Evolutionary conservation across 306 rosid species (phyloP).

Genomic region (Ochetophila trinervis): DNA sequence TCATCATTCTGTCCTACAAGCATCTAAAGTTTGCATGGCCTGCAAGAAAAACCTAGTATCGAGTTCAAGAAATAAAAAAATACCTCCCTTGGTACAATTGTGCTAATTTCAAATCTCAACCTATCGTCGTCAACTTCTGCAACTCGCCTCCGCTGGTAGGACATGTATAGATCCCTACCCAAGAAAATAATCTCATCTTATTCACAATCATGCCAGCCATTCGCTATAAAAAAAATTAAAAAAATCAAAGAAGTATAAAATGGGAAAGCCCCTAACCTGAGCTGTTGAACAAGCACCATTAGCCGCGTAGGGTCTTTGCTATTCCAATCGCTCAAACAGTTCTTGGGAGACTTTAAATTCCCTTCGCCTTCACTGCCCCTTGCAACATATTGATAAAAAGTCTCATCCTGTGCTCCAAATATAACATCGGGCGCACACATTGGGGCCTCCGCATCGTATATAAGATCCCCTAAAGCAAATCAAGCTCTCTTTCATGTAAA

Average conservation of each 20-base stretch:
- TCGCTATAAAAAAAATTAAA: slow-evolving; percentile 1
- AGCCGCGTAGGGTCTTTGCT: slow-evolving; percentile 69
- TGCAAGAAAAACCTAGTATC: not conserved
- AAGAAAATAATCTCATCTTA: slow-evolving; percentile 15
- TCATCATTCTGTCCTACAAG: not conserved
- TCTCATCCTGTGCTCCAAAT: slow-evolving; percentile 76
- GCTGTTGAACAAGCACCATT: slow-evolving; percentile 56
- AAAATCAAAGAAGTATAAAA: not conserved
- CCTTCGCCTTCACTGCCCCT: slow-evolving; percentile 31
- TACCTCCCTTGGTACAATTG: slow-evolving; percentile 85
- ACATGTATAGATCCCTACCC: slow-evolving; percentile 64
- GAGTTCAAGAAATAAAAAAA: not conserved
- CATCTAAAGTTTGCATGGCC: not conserved
- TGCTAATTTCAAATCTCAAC: slow-evolving; percentile 82
- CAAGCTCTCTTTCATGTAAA: slow-evolving; percentile 9
- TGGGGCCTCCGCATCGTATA: slow-evolving; percentile 62
- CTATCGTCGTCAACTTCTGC: slow-evolving; percentile 83
- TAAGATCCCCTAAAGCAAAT: slow-evolving; percentile 61
- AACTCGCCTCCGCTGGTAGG: slow-evolving; percentile 61
- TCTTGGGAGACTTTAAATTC: slow-evolving; percentile 22
- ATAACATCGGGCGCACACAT: slow-evolving; percentile 72
- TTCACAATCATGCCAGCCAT: slow-evolving; percentile 1
- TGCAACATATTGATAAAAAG: slow-evolving; percentile 59
- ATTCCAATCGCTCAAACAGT: slow-evolving; percentile 60
- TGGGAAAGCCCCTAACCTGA: slow-evolving; percentile 42